Percentiles rank a stretch among this genome's conserved stretches.
Conservation (phyloP, 257 asterid species). For the Solanum neorickii region DNA sequence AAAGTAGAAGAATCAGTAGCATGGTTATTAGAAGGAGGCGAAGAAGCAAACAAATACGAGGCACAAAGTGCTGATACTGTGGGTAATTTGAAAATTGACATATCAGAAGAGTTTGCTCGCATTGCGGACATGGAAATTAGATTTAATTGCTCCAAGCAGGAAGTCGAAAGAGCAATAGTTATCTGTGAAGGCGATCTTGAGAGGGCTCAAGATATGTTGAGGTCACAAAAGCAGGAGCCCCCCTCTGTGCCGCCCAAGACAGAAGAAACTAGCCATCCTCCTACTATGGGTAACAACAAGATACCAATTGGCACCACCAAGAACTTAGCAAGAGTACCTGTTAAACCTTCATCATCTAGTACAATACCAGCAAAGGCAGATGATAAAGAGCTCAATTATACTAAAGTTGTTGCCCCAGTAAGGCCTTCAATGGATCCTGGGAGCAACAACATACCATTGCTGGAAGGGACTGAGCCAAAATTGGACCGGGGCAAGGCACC, state of each 20-base stretch:
- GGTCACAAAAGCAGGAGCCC: slow-evolving; percentile 62
- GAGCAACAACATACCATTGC: slow-evolving; percentile 31
- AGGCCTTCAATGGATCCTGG: slow-evolving; percentile 50
- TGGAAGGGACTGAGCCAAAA: slow-evolving; percentile 50
- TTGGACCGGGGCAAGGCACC: slow-evolving; percentile 59
- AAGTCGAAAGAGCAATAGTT: slow-evolving; percentile 80
- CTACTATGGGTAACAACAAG: slow-evolving; percentile 28
- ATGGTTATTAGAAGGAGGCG: slow-evolving; percentile 62
- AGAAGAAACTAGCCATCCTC: slow-evolving; percentile 56
- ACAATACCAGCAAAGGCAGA: slow-evolving; percentile 42
- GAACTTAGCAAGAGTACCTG: slow-evolving; percentile 22
- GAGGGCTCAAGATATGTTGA: slow-evolving; percentile 69
- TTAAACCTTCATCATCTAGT: slow-evolving; percentile 28
- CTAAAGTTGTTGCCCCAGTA: slow-evolving; percentile 33
- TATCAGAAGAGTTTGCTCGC: slow-evolving; percentile 80
- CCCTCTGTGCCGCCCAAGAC: slow-evolving; percentile 40
- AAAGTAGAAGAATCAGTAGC: slow-evolving; percentile 83
- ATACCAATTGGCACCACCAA: slow-evolving; percentile 21
- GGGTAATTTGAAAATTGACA: slow-evolving; percentile 68
- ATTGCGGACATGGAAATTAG: slow-evolving; percentile 57
- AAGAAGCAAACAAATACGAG: slow-evolving; percentile 38
- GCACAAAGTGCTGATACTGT: slow-evolving; percentile 49
- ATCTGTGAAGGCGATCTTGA: slow-evolving; percentile 83
- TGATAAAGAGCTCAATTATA: slow-evolving; percentile 62
- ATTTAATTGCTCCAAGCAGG: slow-evolving; percentile 76